Conservation (phyloP, 1,284 basidiomycete genomes). For the Ganoderma sinense region DNA sequence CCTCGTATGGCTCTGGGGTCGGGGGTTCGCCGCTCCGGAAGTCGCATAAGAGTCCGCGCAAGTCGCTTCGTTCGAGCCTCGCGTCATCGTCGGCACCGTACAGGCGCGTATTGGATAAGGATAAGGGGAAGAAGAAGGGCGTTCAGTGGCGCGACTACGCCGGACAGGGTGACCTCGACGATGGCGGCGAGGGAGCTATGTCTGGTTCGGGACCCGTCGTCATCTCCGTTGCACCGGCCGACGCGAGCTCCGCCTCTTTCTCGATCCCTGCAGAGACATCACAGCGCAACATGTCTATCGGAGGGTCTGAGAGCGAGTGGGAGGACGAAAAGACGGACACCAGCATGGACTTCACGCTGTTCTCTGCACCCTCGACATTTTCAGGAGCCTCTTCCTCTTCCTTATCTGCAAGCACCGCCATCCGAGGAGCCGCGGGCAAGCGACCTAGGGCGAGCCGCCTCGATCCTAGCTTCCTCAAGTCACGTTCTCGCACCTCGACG, state of each 20-base stretch:
- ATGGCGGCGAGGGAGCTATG: conserved; percentile 53
- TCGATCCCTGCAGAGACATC: conserved; percentile 31
- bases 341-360: conserved; percentile 61
- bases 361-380: conserved; percentile 41
- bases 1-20: conserved; percentile 54
- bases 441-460: conserved; percentile 69
- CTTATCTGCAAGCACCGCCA: conserved; percentile 31
- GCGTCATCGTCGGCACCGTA: conserved; percentile 57
- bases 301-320: conserved; percentile 85
- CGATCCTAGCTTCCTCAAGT: conserved; percentile 73
- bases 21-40: conserved; percentile 43
- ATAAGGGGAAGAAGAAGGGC: conserved; percentile 73
- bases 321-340: conserved; percentile 87
- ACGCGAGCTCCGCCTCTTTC: conserved; percentile 39
- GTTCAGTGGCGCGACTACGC: conserved; percentile 92
- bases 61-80: conserved; percentile 73
- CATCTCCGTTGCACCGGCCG: conserved; percentile 41
- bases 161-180: conserved; percentile 84
- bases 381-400: conserved; percentile 46
- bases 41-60: conserved; percentile 66
- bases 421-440: conserved; percentile 40
- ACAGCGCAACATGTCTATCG: conserved; percentile 48
- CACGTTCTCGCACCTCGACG: conserved; percentile 55
- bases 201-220: conserved; percentile 23
- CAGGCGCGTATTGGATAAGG: conserved; percentile 66